Conservation (phyloP, 371 early-diverging fungal genomes). For the Mucor saturninus region DNA sequence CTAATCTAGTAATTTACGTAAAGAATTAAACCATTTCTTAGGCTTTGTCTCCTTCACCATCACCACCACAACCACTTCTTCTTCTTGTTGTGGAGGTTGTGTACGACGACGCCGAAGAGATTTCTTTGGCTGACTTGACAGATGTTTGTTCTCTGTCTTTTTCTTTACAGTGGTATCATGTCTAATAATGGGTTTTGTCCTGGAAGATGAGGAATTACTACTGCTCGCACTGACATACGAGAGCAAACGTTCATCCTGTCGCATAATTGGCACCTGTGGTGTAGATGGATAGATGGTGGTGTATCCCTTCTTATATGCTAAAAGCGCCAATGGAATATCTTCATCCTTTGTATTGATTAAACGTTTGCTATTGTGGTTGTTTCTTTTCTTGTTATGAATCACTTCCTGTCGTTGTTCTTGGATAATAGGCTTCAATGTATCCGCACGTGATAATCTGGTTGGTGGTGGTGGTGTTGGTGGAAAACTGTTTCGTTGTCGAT, state of each 20-base stretch:
- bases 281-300: conserved; percentile 8
- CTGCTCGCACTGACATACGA: conserved; percentile 2
- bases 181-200: no score
- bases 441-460: conserved; percentile 10
- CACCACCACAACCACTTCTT: no score
- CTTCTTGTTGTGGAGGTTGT: no score
- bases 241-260: neutral
- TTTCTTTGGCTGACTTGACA: neutral
- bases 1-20: conserved; percentile 7
- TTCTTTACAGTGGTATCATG: no score
- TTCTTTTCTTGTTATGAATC: neutral
- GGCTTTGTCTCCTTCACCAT: neutral
- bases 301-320: conserved; percentile 31
- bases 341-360: conserved; percentile 18
- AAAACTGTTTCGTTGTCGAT: neutral
- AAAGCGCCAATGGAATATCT: conserved; percentile 32
- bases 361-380: neutral
- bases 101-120: neutral
- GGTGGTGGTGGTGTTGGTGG: conserved; percentile 8
- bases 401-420: conserved; percentile 5
- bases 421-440: conserved; percentile 17
- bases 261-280: no score
- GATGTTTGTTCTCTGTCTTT: neutral
- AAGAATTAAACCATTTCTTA: conserved; percentile 10
- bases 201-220: conserved; percentile 1